Base-by-base conservation (phyloP, 2,329 filamentous ascomycete species). In the Magnaporthiopsis rhizophila region DNA sequence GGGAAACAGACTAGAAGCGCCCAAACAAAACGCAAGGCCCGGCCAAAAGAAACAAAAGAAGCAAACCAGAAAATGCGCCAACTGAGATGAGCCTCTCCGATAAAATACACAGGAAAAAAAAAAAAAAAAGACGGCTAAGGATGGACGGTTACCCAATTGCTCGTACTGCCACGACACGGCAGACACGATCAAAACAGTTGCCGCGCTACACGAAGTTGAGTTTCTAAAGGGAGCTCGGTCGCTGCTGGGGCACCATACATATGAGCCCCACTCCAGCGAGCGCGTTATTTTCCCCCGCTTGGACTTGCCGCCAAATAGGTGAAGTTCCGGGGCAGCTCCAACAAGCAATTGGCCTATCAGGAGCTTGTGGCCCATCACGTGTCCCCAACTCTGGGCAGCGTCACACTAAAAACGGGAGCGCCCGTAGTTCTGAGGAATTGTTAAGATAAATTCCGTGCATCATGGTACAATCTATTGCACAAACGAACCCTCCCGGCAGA, bases 271-370 rank as follows among this genome's bases (percentile, higher is more conserved):
- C 45, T 50, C 18, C 45, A 8, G 18, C 21, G 45, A 50, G 21
- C 18, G 45, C 45, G 18, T 4, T 13, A 36, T 36, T 50, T 50
- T 50, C 45, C 45, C 45, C 45, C 38, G 18, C 18, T n/a, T 53
- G 45, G 6, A 53, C 21, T 24, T 8, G 18, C 21, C 18, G 15
- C 45, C 4, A n/a, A 53, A 15, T 12, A 53, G 45, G 21, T 53
- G 18, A 7, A 53, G 45, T 8, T 53, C 45, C 34, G 45, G 59
- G 59, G 34, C 34, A 50, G n/a, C 26, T 61, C 59, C 50, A 58
- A 45, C 60, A n/a, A 15, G n/a, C 59, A 65, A 65, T 65, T 65
- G 63, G 13, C 65, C 65, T 65, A 65, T 65, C 65, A 65, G 34
- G 56, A 24, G 59, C 3, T 15, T 26, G 34, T 28, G 8, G 59